These are phyloP conservation scores for Talaromyces sp. DNA, from an alignment of 2,329 filamentous ascomycete species.

Conservation along the genomic window DNA sequence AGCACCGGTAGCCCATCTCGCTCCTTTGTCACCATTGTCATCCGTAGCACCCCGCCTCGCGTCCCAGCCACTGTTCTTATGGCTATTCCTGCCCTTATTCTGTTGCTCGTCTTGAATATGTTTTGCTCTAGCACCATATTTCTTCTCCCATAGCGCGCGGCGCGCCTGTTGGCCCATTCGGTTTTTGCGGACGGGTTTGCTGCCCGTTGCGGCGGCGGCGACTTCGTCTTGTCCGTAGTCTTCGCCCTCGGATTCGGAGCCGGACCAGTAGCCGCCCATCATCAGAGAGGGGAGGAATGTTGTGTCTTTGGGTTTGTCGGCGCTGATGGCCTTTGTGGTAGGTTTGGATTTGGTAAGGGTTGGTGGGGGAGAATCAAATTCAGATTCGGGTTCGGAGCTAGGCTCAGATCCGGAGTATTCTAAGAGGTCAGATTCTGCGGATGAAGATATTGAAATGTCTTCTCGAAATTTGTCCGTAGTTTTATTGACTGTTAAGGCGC, in stretches of 20 bases:
- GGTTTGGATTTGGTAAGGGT: neutral
- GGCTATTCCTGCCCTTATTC: conserved; percentile 20
- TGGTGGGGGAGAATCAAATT: conserved; percentile 23
- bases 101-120: conserved; percentile 46
- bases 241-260: conserved; percentile 50
- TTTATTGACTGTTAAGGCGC: neutral
- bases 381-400: conserved; percentile 16
- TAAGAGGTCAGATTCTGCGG: conserved; percentile 30
- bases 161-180: conserved; percentile 61
- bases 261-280: conserved; percentile 61
- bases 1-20: conserved; percentile 18
- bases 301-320: conserved; percentile 37
- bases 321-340: conserved; percentile 19
- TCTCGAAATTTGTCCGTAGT: conserved; percentile 15
- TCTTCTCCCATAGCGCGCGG: conserved; percentile 60
- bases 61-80: conserved; percentile 57
- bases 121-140: conserved; percentile 57
- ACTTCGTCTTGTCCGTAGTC: conserved; percentile 38
- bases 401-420: conserved; percentile 19
- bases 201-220: conserved; percentile 41
- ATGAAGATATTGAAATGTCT: conserved; percentile 32
- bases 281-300: conserved; percentile 60
- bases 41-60: conserved; percentile 53
- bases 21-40: conserved; percentile 22
- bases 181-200: conserved; percentile 51